Base-by-base conservation (phyloP, 192 early-diverging fungal genomes). In the Rhizoclosmatium globosum region DNA sequence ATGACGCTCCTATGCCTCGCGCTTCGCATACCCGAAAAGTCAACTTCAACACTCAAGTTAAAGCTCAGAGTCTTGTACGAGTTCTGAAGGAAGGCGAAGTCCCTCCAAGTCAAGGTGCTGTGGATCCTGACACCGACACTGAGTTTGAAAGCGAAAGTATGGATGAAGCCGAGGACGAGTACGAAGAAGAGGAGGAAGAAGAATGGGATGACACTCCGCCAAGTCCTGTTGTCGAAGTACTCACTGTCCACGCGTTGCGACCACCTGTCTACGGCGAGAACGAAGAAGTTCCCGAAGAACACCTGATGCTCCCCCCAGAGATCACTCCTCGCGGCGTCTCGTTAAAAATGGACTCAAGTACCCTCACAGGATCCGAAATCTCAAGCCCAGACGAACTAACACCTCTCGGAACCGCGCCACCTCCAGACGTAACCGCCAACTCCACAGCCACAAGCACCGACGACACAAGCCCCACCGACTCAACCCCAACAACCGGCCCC, bases 1-100 rank as follows among this genome's bases (percentile, higher is more conserved):
- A 79, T 47, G 78, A 79, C 61, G 78, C 78, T 7, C 67, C 58
- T 1, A 3, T 79, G 56, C 78, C 69, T 17, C 68, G 78, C 45
- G 78, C 64, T 23, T 1, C 43, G 31, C 78, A 79, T 62, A 62
- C 46, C 6, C 56, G 78, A 3, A 41, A 43, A n/a, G 71, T 79
- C 44, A 47, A 58, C 17, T 79, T 79, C 64, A 62, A 47, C 47
- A 3, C 17, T 15, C 11, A 53, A 6, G 78, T 79, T 23, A 71
- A 79, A 38, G 72, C 72, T 17, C 41, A 48, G 23, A 74, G 45
- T 45, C 39, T 74, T 13, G 72, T 64, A 41, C 56, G 72, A 13
- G 72, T 74, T 1, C 42, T 64, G 44, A 42, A 43, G 19, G 72
- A 74, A 43, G 72, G 72, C 1, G 58, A 74, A 43, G 41, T 74